Evolutionary conservation across 148 eudicot species (phyloP), one percentile per base, ranked within the genome.

Genomic region (Nepenthes gracilis): DNA sequence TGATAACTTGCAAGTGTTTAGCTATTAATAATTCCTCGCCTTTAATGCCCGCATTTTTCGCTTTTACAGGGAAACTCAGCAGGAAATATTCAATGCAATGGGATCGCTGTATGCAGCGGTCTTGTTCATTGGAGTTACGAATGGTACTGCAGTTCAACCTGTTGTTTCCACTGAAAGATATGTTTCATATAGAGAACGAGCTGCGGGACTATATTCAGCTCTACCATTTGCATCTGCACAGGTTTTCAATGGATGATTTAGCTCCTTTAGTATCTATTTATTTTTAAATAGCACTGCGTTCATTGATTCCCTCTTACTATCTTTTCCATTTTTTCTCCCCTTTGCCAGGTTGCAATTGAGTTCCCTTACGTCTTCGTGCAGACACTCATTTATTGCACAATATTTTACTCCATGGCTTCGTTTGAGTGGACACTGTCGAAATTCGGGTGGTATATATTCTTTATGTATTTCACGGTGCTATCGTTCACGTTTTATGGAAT

Each of bases 141-240:
- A 93, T 75, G 99, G 74, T 58, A 82, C 97, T 37, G 84, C 99
- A 67, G 99, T 93, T 69, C 99, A 93, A 66, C 99, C 99, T 8
- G 99, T 93, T 71, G 92, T 93, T 69, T 93, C 99, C 12, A 74
- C 84, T 52, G 99, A 93, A 81, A 83, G 99, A 80, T 93, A 80
- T 63, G 97, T 93, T 68, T 93, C 99, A 52, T 93, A 93, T 43
- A 77, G 99, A 81, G 99, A 93, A 61, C 68, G 99, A 75, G 99
- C 92, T 53, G 99, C 99, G n/a, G 99, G 99, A 53, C 68, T 86
- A 75, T 93, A 93, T 70, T 89, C 99, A 48, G 99, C 99, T 68
- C 68, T 93, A 33, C 97, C 99, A 54, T 93, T 89, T 65, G 99
- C 97, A 72, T 85, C 89, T 69, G 92, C 99, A 47, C 99, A 93